Conservation (phyloP, 139 green algal species). For the Micromonas pusilla region DNA sequence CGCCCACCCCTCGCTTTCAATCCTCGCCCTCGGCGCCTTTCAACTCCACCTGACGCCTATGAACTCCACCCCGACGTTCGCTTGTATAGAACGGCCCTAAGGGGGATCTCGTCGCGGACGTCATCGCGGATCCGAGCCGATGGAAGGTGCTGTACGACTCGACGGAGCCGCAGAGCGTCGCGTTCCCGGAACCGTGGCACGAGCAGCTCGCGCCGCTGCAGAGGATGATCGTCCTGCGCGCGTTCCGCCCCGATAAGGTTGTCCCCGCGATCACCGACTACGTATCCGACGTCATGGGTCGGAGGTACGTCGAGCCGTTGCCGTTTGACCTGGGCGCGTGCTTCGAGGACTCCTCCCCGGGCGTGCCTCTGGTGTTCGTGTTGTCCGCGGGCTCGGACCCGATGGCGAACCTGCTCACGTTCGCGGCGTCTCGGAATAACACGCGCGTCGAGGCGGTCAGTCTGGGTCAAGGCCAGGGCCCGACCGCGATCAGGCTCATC, state of each 20-base stretch:
- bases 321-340: constrained; percentile 72
- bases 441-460: constrained; percentile 60
- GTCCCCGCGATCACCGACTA: constrained; percentile 64
- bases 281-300: constrained; percentile 64
- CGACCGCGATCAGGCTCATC: constrained; percentile 64
- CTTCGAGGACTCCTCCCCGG: constrained; percentile 51
- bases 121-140: constrained; percentile 50
- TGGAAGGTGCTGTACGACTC: constrained; percentile 54
- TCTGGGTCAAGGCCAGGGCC: constrained; percentile 68
- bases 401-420: constrained; percentile 62
- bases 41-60: no score
- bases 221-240: constrained; percentile 35
- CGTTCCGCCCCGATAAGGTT: constrained; percentile 62
- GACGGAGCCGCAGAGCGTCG: constrained; percentile 46
- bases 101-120: constrained; percentile 39
- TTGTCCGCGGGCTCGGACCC: constrained; percentile 72
- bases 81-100: no score
- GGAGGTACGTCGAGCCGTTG: constrained; percentile 73
- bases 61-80: no score
- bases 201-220: constrained; percentile 72
- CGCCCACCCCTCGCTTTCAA: no score
- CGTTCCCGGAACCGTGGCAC: constrained; percentile 70
- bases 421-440: constrained; percentile 56
- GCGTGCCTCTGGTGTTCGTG: constrained; percentile 72
- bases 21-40: no score